Base-by-base conservation (phyloP, 1,139 yeast genomes). In the Insectozyma bohioensis region DNA sequence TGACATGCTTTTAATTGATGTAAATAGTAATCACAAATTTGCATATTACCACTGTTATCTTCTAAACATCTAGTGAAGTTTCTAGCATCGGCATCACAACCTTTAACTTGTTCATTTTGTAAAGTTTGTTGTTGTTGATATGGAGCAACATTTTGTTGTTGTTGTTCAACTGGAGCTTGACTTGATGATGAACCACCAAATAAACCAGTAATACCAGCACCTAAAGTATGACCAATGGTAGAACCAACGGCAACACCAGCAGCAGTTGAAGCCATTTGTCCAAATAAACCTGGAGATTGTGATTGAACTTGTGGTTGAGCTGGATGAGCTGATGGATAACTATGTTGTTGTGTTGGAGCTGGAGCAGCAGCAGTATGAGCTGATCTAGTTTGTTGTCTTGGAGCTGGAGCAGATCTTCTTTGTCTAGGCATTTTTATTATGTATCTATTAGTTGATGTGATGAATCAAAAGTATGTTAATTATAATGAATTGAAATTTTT, bases 231-330 rank as follows among this genome's bases (percentile, higher is more conserved):
- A 41, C 98, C 98, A 40, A 90, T 80, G 44, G 97, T 82, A 37
- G 96, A 85, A 53, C 98, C 98, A 39, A 92, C 97, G 33, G 97
- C 98, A 23, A 92, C 98, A 78, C 98, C 98, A 35, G 97, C 98
- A 40, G 98, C 98, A 36, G 98, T 92, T 28, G 95, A 75, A 20
- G 97, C 97, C 97, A 92, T 92, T 66, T 92, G 95, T 40, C 94
- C 85, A 55, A 92, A 90, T 58, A 92, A 56, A 49, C 97, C 97
- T 33, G 98, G 97, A 20, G 60, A 61, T 47, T 54, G 59, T 28
- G 48, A 32, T 58, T 79, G 85, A 15, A 50, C 45, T 57, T 67
- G 75, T 16, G 61, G 58, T 31, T 40, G 56, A 25, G 67, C 51
- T 19, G 73, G 63, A 28, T 61, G 66, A 30, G 60, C 58, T 34